These are phyloP conservation scores for Puya raimondii DNA, from an alignment of 176 grass and related monocot species.

Conservation along the genomic window DNA sequence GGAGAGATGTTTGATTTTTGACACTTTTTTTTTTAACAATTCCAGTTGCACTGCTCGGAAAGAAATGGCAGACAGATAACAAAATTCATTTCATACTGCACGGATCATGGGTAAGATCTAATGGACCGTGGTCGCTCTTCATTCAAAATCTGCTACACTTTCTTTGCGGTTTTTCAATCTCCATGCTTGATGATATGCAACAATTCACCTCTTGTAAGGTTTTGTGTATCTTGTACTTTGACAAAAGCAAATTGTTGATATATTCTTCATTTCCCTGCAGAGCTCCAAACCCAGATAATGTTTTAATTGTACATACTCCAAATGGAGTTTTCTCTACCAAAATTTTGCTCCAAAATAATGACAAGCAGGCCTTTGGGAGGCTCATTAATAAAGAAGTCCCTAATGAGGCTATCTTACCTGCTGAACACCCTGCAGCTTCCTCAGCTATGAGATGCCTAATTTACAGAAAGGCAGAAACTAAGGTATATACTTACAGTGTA, in stretches of 20 bases:
- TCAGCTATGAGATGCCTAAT: constrained; percentile 59
- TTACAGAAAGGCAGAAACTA: constrained; percentile 43
- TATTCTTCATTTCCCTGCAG: constrained; percentile 27
- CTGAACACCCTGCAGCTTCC: constrained; percentile 31
- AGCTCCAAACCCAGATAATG: constrained; percentile 57
- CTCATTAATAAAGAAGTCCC: constrained; percentile 42
- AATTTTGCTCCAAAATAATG: constrained; percentile 46
- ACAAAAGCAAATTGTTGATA: neutral
- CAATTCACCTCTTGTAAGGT: neutral
- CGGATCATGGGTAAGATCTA: constrained; percentile 59
- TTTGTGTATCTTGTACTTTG: neutral
- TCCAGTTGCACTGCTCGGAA: constrained; percentile 71
- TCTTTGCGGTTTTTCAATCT: neutral
- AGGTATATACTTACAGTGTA: constrained; percentile 41
- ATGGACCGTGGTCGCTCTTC: neutral
- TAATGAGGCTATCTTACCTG: constrained; percentile 28
- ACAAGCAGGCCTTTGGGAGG: constrained; percentile 37
- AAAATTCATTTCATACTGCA: constrained; percentile 81
- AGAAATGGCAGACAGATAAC: constrained; percentile 49
- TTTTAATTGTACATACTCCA: constrained; percentile 57
- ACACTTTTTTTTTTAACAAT: constrained; percentile 7
- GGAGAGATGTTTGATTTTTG: constrained; percentile 1
- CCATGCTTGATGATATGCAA: neutral
- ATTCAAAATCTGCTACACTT: constrained; percentile 18
- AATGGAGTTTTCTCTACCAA: constrained; percentile 68